These are phyloP conservation scores for Wickerhamiella musiphila DNA, from an alignment of 805 yeast species.

Conservation along the genomic window DNA sequence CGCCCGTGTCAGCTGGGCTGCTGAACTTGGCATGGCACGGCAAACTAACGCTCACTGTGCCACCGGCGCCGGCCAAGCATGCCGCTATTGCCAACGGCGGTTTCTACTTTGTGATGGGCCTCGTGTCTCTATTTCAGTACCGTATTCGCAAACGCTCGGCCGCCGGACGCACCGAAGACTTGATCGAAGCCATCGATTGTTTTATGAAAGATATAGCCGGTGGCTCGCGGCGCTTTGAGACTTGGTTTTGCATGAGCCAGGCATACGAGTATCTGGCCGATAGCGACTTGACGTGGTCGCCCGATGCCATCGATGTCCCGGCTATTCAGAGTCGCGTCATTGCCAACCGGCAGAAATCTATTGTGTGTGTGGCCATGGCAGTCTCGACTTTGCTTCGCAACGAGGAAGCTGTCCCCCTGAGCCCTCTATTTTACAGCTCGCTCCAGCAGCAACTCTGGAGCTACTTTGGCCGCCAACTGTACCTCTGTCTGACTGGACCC, in stretches of 20 bases:
- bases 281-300: conserved; percentile 38
- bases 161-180: conserved; percentile 68
- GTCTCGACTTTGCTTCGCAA: conserved; percentile 24
- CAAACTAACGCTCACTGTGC: conserved; percentile 7
- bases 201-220: conserved; percentile 50
- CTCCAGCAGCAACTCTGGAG: conserved; percentile 32
- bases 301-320: conserved; percentile 1
- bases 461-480: conserved; percentile 39
- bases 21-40: conserved; percentile 8
- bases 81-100: conserved; percentile 33
- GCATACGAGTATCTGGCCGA: conserved; percentile 65
- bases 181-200: conserved; percentile 54
- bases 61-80: conserved; percentile 17
- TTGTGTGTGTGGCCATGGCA: conserved; percentile 64
- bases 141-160: conserved; percentile 54
- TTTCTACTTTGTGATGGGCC: conserved; percentile 51
- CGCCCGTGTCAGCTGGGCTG: conserved; percentile 6
- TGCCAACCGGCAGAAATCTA: conserved; percentile 44
- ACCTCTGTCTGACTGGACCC: conserved; percentile 21
- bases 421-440: conserved; percentile 17
- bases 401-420: conserved; percentile 1
- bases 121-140: conserved; percentile 49
- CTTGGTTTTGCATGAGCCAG: conserved; percentile 74
- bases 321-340: conserved; percentile 50
- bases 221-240: conserved; percentile 54